These are phyloP conservation scores for Lyophyllum decastes DNA, from an alignment of 768 basidiomycete species.

Conservation along the genomic window DNA sequence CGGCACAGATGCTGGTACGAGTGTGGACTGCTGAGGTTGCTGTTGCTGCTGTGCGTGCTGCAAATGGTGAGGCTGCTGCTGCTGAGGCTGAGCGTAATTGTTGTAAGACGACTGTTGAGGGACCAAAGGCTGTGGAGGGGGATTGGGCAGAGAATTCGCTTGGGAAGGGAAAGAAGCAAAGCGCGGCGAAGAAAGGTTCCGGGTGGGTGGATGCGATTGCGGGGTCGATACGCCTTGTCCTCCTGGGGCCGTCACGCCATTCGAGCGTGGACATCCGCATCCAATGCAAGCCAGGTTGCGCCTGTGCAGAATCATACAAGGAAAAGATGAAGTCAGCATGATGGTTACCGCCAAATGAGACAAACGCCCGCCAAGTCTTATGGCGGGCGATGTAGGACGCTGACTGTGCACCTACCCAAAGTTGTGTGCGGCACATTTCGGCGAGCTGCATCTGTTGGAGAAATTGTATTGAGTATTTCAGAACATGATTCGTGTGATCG, in stretches of 20 bases:
- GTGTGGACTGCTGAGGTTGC: constrained; percentile 6
- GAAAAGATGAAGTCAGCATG: constrained; percentile 50
- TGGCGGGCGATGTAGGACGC: constrained; percentile 6
- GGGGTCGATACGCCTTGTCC: constrained; percentile 25
- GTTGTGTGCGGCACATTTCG: constrained; percentile 79
- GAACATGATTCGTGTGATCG: constrained; percentile 16
- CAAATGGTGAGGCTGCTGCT: constrained; percentile 9
- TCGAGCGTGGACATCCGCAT: constrained; percentile 65
- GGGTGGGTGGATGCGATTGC: constrained; percentile 24
- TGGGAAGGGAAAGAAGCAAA: constrained; percentile 28
- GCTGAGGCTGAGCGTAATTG: constrained; percentile 17
- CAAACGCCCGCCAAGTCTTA: constrained; percentile 14
- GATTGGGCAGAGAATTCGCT: constrained; percentile 7
- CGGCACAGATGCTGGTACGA: constrained; percentile 17
- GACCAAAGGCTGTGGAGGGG: background rate
- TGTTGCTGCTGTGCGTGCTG: constrained; percentile 12
- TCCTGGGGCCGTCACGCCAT: constrained; percentile 25
- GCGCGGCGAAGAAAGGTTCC: constrained; percentile 29
- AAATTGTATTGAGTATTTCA: constrained; percentile 18
- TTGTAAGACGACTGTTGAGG: constrained; percentile 7
- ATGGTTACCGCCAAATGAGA: constrained; percentile 15
- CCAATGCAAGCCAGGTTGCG: constrained; percentile 79
- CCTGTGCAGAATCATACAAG: constrained; percentile 56
- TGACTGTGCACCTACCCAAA: constrained; percentile 66
- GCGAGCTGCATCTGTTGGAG: constrained; percentile 57